A percentile compares a stretch with the other conserved stretches of the same genome.
phyloP scores from a whole-genome alignment of 495 filamentous ascomycete genomes.

The Rostrohypoxylon terebratum region DNA sequence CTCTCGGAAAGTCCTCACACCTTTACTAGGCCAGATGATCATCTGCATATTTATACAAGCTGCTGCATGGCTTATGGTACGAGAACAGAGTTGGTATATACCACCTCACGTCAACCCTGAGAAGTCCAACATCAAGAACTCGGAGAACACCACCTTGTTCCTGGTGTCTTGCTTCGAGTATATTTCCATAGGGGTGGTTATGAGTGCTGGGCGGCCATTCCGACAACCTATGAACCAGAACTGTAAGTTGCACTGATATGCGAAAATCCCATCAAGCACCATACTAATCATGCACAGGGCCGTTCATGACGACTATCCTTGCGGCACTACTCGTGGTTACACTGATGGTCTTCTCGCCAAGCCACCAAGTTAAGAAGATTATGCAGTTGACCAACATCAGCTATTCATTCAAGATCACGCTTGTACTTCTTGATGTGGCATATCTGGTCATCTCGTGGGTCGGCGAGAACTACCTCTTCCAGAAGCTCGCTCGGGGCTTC shows the following conservation, averaged over 20 bases:
- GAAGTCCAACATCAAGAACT: conserved; percentile 86
- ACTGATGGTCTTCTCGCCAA: conserved; percentile 83
- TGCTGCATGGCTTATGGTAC: conserved; percentile 76
- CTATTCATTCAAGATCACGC: conserved; percentile 73
- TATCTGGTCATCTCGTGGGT: conserved; percentile 75
- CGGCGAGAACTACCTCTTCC: conserved; percentile 77
- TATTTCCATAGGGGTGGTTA: conserved; percentile 84
- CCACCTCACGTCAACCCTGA: conserved; percentile 79
- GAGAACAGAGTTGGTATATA: conserved; percentile 84
- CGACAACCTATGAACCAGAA: conserved; percentile 83
- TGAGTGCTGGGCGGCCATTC: conserved; percentile 91
- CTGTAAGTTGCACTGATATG: conserved; percentile 63
- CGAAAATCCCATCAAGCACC: background rate
- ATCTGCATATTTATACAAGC: conserved; percentile 84
- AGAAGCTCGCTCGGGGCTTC: conserved; percentile 73
- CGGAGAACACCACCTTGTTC: conserved; percentile 91
- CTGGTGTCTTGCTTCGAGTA: conserved; percentile 94
- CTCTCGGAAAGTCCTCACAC: conserved; percentile 90
- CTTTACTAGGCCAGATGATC: conserved; percentile 88
- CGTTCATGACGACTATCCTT: conserved; percentile 83
- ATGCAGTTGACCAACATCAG: conserved; percentile 90
- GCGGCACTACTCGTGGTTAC: conserved; percentile 70
- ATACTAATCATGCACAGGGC: conserved; percentile 61
- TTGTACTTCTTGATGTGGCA: conserved; percentile 73
- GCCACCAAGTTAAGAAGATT: conserved; percentile 70